These are phyloP conservation scores for Isatis lusitanica DNA, from an alignment of 441 rosid genomes.

Conservation along the genomic window DNA sequence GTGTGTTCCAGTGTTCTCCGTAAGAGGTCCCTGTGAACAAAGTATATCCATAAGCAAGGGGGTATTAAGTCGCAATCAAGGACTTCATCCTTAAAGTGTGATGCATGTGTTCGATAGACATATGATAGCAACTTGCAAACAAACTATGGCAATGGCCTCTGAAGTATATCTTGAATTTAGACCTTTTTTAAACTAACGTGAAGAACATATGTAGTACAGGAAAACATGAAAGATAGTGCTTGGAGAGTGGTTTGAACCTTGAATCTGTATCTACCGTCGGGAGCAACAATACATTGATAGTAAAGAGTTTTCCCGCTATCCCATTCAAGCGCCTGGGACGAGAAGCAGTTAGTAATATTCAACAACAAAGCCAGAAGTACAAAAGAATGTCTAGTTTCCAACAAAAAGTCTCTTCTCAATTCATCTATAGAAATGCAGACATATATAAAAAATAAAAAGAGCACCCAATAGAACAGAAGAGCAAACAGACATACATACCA, in stretches of 20 bases:
- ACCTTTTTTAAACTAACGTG: neutral
- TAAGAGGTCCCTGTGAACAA: slow-evolving; percentile 60
- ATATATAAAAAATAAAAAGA: neutral
- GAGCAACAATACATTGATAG: slow-evolving; percentile 58
- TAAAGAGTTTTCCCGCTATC: slow-evolving; percentile 48
- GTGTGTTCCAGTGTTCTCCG: slow-evolving; percentile 46
- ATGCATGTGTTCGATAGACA: neutral
- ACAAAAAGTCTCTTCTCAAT: too few relatives aligned
- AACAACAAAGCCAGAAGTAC: too few relatives aligned
- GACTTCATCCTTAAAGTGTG: neutral
- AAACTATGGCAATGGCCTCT: too few relatives aligned
- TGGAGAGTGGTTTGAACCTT: slow-evolving; percentile 47
- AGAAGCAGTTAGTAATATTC: neutral
- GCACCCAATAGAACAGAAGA: neutral
- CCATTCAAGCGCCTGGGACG: slow-evolving; percentile 51
- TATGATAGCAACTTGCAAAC: neutral
- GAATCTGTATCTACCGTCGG: slow-evolving; percentile 47
- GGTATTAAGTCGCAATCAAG: neutral
- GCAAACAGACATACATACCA: slow-evolving; percentile 35
- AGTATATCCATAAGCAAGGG: neutral
- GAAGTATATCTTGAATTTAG: too few relatives aligned
- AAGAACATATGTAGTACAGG: neutral
- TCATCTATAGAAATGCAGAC: too few relatives aligned
- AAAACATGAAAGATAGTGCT: neutral
- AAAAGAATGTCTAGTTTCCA: too few relatives aligned